Base-by-base conservation (phyloP, 2,329 filamentous ascomycete genomes). In the Apiospora sp. region DNA sequence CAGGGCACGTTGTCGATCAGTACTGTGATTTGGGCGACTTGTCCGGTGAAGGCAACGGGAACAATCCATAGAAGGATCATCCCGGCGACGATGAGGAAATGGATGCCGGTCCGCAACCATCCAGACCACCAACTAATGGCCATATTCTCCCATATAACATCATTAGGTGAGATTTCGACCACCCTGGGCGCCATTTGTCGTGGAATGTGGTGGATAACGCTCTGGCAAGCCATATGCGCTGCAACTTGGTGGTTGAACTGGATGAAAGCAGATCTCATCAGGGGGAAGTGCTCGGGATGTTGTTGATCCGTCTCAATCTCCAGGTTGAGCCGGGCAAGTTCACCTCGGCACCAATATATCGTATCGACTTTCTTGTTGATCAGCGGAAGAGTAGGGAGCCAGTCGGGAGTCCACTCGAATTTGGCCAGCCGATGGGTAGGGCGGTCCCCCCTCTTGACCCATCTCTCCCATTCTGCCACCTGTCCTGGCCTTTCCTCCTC, bases 241-340 rank as follows among this genome's bases (percentile, higher is more conserved):
- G 96, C 95, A 1, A 98, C 94, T 81, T 99, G 96, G 79, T 98
- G 93, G 79, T 99, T 98, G 87, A 99, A 99, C 80, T 99, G 96
- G 74, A 99, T 95, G 77, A 99, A 99, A 0, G 96, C 96, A 0
- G 96, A 98, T 78, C 94, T 98, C 95, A 98, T 97, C 67, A 95
- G 84, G 0, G 96, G 95, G 75, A 94, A 98, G 5, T 92, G 91
- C 76, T 98, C 95, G 0, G 93, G 92, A 68, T 96, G 88, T 71
- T 92, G 88, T 80, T 99, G 96, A 76, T 98, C 96, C 64, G 92
- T 86, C 77, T 98, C 95, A 71, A 99, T 98, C 80, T 98, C 95
- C 70, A 95, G 80, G 76, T 98, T 99, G 24, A 98, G 86, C 19
- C 94, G 90, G 24, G 96, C 95, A 41, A 99, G 83, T 81, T 98